phyloP scores from a whole-genome alignment of 1,284 basidiomycete species.

The Rhodotorula sp. region DNA sequence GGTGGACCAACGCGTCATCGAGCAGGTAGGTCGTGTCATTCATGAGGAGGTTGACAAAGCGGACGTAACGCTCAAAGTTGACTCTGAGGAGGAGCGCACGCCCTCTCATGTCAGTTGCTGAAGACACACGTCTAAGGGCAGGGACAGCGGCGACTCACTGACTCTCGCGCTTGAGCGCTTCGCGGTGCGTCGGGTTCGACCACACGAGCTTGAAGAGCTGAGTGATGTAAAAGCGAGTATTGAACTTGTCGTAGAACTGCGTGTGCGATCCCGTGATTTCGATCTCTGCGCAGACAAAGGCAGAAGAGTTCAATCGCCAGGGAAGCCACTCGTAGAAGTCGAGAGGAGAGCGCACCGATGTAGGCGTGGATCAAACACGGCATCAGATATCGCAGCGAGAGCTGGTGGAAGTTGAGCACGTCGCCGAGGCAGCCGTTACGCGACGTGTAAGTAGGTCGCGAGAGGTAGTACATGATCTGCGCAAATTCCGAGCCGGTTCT shows the following conservation, averaged over 20 bases:
- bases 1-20: conserved; percentile 88
- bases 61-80: conserved; percentile 84
- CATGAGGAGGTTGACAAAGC: conserved; percentile 96
- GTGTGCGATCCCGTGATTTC: conserved; percentile 96
- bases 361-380: conserved; percentile 92
- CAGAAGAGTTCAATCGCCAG: background rate
- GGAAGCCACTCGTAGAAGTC: no score
- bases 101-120: background rate
- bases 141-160: conserved; percentile 54
- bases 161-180: conserved; percentile 74
- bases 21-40: conserved; percentile 98
- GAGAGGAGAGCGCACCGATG: conserved; percentile 63
- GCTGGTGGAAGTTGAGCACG: conserved; percentile 74
- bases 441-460: conserved; percentile 53
- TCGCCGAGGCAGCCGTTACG: conserved; percentile 76
- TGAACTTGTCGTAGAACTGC: conserved; percentile 96
- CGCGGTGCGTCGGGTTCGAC: conserved; percentile 80
- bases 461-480: conserved; percentile 78
- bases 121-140: no score
- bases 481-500: background rate
- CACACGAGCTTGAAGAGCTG: conserved; percentile 82
- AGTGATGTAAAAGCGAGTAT: conserved; percentile 57
- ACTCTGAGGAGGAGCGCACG: conserved; percentile 51
- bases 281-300: conserved; percentile 64
- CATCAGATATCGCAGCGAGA: conserved; percentile 86